Conservation (phyloP, 2,329 filamentous ascomycete species). For the Sclerotinia glacialis region DNA sequence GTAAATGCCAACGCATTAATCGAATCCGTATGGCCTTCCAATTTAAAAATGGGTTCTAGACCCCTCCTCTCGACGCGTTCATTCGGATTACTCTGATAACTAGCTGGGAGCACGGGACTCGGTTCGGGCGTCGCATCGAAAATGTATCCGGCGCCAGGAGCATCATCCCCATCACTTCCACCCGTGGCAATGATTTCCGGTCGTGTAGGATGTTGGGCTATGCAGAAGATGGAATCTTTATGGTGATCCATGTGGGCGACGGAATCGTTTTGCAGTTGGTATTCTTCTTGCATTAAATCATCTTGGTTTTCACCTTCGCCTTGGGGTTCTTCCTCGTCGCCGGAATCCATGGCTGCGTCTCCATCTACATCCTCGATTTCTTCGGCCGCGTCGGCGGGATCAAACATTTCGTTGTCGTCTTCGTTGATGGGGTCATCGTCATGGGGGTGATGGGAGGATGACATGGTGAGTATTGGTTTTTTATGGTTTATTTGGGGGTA, state of each 20-base stretch:
- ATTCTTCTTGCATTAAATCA: conserved; percentile 64
- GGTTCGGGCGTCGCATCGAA: conserved; percentile 68
- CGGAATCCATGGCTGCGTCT: conserved; percentile 79
- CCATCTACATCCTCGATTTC: conserved; percentile 62
- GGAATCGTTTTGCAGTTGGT: conserved; percentile 86
- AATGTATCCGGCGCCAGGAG: conserved; percentile 74
- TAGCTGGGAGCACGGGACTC: conserved; percentile 70
- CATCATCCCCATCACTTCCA: conserved; percentile 64
- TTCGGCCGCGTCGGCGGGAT: conserved; percentile 74
- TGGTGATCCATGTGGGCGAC: conserved; percentile 88
- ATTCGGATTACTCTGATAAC: conserved; percentile 67
- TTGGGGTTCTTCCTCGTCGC: conserved; percentile 54
- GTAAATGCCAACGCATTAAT: conserved; percentile 87
- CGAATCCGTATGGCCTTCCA: conserved; percentile 90
- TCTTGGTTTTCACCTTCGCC: conserved; percentile 52
- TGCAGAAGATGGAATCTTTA: conserved; percentile 89
- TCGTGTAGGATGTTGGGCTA: conserved; percentile 84
- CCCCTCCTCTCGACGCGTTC: conserved; percentile 56
- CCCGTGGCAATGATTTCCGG: conserved; percentile 81
- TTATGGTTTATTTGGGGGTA: not conserved
- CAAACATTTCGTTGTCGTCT: conserved; percentile 68
- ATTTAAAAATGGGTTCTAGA: conserved; percentile 64
- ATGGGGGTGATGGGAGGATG: conserved; percentile 29
- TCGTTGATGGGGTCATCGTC: conserved; percentile 31
- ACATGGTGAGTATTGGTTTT: conserved; percentile 26